Percentiles rank a stretch among this genome's conserved stretches.
Conservation (phyloP, 140 eudicot genomes). For the Anethum foeniculum region DNA sequence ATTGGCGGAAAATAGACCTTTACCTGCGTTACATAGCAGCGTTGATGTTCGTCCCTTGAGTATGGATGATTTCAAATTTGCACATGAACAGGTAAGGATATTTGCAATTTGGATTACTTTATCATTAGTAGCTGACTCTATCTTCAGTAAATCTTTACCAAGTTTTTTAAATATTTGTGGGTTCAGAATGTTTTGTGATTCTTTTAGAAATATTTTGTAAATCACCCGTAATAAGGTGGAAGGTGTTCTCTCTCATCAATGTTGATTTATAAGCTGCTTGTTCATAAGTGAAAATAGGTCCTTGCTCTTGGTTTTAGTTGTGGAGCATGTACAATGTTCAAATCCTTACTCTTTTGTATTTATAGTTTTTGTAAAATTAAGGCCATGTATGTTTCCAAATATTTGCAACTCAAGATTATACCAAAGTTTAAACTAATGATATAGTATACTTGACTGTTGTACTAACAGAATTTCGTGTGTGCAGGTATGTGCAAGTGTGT, state of each 20-base stretch:
- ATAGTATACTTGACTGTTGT: background rate
- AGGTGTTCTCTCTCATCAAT: background rate
- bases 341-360: background rate
- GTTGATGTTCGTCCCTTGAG: constrained; percentile 62
- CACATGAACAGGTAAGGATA: constrained; percentile 73
- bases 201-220: background rate
- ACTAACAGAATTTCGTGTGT: background rate
- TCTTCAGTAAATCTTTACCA: background rate
- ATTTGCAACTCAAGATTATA: background rate
- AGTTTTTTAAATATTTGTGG: background rate
- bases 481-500: constrained; percentile 95
- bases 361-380: background rate
- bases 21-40: constrained; percentile 55
- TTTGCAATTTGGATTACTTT: background rate
- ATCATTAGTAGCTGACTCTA: background rate
- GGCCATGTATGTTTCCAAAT: background rate
- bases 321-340: background rate
- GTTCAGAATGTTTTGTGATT: background rate
- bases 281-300: background rate
- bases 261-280: background rate
- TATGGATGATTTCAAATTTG: constrained; percentile 68
- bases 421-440: background rate
- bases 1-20: constrained; percentile 48
- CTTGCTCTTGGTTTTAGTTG: background rate
- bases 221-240: background rate